Evolutionary conservation across 1,284 basidiomycete species (phyloP), one percentile per base, ranked within the genome.

Genomic region (Ganoderma lucidum): DNA sequence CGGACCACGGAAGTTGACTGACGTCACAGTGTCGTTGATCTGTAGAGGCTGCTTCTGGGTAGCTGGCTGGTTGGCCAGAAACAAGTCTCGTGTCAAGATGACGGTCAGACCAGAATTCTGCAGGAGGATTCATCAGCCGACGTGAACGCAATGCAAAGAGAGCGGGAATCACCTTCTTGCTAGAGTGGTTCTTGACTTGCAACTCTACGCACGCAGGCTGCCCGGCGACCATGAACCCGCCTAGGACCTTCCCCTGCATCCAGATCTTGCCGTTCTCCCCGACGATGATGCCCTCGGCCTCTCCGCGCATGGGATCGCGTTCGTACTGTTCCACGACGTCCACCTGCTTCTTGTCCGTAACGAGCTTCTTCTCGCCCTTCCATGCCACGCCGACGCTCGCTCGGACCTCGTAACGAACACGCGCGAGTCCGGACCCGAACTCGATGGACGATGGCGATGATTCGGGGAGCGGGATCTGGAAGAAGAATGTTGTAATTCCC

Each of bases 241-340:
- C 90, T 17, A 91, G 80, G 14, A 94, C 76, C 63, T 81, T 86
- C 1, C 86, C 92, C 74, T 92, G 90, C 53, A 87, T 85, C 90
- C 92, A 93, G 39, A 94, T 84, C 79, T 91, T 93, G 10, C 93
- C 93, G 71, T 86, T 87, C 77, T 94, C 93, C 0, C 88, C 90
- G 30, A 94, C 87, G 14, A 87, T 84, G 1, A 91, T 86, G 9
- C 82, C 88, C 70, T 92, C 88, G 0, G 87, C 85, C 30, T 84
- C 80, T 14, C 75, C 76, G 3, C 81, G 75, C 28, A 71, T 75
- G 55, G 81, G 77, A 17, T 82, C 80, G 6, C 83, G 80, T 39
- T 85, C 84, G 64, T 82, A 85, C 45, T 79, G 80, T 75, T 92
- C 91, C 0, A 92, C 87, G 3, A 94, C 85, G 62, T 90, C 88